phyloP scores from a whole-genome alignment of 495 filamentous ascomycete genomes.

The Darksidea phi region DNA sequence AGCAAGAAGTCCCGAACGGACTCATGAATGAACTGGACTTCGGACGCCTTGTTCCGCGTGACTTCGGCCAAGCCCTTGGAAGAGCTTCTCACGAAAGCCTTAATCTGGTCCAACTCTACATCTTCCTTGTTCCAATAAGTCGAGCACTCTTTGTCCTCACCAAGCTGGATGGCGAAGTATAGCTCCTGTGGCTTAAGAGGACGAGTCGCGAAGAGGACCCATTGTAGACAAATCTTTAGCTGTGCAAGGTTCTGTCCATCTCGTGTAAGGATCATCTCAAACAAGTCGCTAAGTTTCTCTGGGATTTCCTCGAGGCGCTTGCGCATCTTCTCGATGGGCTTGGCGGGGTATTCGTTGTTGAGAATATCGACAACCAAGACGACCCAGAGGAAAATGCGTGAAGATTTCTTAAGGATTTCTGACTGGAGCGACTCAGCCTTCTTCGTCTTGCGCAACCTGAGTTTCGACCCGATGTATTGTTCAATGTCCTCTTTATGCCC shows the following conservation, averaged over 20 bases:
- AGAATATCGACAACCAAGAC: slow-evolving; percentile 22
- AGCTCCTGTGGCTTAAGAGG: slow-evolving; percentile 9
- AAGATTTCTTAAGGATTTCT: too few species aligned
- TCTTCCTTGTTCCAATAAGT: not conserved
- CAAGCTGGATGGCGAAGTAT: slow-evolving; percentile 13
- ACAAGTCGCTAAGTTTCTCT: slow-evolving; percentile 7
- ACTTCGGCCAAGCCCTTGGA: slow-evolving; percentile 19
- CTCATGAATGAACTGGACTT: slow-evolving; percentile 27
- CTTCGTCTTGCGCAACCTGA: slow-evolving; percentile 9
- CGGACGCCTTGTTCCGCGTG: not conserved
- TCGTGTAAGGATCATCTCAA: slow-evolving; percentile 8
- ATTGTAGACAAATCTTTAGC: slow-evolving; percentile 7
- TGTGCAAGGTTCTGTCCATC: slow-evolving; percentile 1
- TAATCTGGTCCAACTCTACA: not conserved
- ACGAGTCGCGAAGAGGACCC: slow-evolving; percentile 11
- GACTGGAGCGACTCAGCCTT: slow-evolving; percentile 3
- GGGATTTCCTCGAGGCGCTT: slow-evolving; percentile 14
- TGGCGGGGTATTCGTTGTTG: slow-evolving; percentile 15
- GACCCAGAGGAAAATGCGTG: slow-evolving; percentile 27
- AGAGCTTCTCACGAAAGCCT: not conserved
- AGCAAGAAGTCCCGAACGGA: too few species aligned
- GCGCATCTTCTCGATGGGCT: not conserved
- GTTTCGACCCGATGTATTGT: slow-evolving; percentile 12
- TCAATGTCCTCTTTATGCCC: slow-evolving; percentile 22
- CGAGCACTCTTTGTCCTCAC: not conserved